Conservation (phyloP, 2,329 filamentous ascomycete genomes). For the Cercospora zeina region DNA sequence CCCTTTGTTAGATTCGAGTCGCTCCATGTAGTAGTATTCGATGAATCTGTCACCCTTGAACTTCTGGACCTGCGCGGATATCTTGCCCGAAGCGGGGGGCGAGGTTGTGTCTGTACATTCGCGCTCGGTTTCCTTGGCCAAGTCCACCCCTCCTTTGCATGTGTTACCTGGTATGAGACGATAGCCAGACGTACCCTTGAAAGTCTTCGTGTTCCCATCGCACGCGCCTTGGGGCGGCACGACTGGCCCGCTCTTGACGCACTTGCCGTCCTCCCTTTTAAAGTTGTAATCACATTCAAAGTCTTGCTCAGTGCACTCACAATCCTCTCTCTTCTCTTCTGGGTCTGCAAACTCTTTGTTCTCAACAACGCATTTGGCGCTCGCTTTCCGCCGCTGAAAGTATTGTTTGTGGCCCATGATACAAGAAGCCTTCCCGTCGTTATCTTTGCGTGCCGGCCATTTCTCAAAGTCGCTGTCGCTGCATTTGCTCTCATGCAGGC, state of each 20-base stretch:
- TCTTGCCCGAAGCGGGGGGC: constrained; percentile 64
- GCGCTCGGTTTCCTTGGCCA: constrained; percentile 61
- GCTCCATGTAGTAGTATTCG: constrained; percentile 75
- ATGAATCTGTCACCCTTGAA: constrained; percentile 63
- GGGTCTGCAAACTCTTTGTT: constrained; percentile 79
- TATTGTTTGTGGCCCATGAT: constrained; percentile 95
- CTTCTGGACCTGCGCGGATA: constrained; percentile 59
- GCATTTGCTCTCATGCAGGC: constrained; percentile 78
- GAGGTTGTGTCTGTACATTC: constrained; percentile 66
- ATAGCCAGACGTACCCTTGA: constrained; percentile 85
- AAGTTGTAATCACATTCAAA: constrained; percentile 98
- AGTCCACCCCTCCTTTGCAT: constrained; percentile 47
- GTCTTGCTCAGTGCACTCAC: constrained; percentile 78
- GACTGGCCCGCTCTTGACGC: constrained; percentile 64
- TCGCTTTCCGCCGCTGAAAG: constrained; percentile 80
- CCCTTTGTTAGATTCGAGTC: constrained; percentile 52
- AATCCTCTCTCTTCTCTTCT: constrained; percentile 67
- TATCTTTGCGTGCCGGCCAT: constrained; percentile 82
- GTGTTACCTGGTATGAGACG: constrained; percentile 73
- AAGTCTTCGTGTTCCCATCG: constrained; percentile 69
- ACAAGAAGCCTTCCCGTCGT: constrained; percentile 78
- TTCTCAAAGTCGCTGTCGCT: constrained; percentile 74
- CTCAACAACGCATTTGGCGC: constrained; percentile 82
- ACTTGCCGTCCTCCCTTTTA: constrained; percentile 66
- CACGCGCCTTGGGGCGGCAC: constrained; percentile 71